Percentiles rank a stretch among this genome's conserved stretches.
Conservation (phyloP, 345 rosid genomes). For the Geranium brycei region DNA sequence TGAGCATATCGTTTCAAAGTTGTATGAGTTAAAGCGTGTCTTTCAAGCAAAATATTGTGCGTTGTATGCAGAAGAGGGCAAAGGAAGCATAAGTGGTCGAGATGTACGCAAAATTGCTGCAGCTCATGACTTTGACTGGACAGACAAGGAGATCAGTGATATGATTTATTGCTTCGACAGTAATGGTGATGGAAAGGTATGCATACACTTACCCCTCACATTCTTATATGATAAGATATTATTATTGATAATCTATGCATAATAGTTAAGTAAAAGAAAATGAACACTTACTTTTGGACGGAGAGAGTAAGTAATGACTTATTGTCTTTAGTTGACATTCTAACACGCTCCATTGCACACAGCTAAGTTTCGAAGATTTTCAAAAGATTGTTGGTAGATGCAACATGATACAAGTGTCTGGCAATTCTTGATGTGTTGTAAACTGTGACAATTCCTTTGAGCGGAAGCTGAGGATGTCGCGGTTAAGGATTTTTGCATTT, state of each 20-base stretch:
- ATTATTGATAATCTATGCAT: no score
- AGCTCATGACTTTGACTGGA: constrained; percentile 67
- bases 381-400: constrained; percentile 4
- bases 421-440: background rate
- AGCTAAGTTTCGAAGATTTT: constrained; percentile 4
- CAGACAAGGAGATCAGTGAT: constrained; percentile 50
- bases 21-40: background rate
- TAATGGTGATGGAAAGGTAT: constrained; percentile 59
- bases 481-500: no score
- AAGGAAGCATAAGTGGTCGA: constrained; percentile 33
- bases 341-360: background rate
- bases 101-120: constrained; percentile 45
- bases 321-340: no score
- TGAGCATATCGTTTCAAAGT: background rate
- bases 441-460: no score
- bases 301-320: no score
- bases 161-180: constrained; percentile 70
- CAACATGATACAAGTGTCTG: constrained; percentile 2
- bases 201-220: background rate
- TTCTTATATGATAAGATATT: background rate
- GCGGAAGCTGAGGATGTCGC: no score
- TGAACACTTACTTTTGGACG: no score
- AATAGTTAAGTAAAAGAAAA: no score
- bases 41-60: background rate
- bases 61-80: constrained; percentile 43